A percentile compares a stretch with the other conserved stretches of the same genome.
These are phyloP conservation scores for Cryptococcus amylolentus DNA, from an alignment of 1,284 basidiomycete genomes.

Conservation along the genomic window DNA sequence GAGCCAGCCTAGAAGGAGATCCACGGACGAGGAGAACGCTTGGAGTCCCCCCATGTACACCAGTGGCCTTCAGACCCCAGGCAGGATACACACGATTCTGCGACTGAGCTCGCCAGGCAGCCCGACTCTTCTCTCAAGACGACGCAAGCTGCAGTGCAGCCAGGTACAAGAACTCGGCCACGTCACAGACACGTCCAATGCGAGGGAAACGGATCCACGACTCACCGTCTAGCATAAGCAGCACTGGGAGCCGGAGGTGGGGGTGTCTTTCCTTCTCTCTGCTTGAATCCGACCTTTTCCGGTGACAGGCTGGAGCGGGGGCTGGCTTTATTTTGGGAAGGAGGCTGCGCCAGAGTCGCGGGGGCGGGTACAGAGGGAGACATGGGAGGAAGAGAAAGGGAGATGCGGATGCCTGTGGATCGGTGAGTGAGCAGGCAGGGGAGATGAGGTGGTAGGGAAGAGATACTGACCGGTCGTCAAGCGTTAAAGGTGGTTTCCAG, in stretches of 20 bases:
- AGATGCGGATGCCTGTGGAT: background rate
- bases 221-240: slow-evolving; percentile 77
- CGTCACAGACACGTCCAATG: no score
- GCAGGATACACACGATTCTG: no score
- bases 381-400: background rate
- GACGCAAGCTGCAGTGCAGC: no score
- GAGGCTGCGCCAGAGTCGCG: background rate
- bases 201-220: background rate
- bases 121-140: no score
- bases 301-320: slow-evolving; percentile 12
- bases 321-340: background rate
- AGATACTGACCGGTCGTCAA: background rate
- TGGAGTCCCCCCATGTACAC: no score
- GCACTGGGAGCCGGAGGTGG: slow-evolving; percentile 77
- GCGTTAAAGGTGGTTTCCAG: background rate
- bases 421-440: background rate
- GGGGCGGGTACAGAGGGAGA: background rate
- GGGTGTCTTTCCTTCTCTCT: slow-evolving; percentile 53
- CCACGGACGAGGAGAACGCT: no score
- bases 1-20: no score
- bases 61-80: no score
- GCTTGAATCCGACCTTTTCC: slow-evolving; percentile 9
- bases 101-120: no score
- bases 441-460: background rate
- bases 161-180: no score